Base-by-base conservation (phyloP, 78 protist species). In the Goniomonas avonlea region DNA sequence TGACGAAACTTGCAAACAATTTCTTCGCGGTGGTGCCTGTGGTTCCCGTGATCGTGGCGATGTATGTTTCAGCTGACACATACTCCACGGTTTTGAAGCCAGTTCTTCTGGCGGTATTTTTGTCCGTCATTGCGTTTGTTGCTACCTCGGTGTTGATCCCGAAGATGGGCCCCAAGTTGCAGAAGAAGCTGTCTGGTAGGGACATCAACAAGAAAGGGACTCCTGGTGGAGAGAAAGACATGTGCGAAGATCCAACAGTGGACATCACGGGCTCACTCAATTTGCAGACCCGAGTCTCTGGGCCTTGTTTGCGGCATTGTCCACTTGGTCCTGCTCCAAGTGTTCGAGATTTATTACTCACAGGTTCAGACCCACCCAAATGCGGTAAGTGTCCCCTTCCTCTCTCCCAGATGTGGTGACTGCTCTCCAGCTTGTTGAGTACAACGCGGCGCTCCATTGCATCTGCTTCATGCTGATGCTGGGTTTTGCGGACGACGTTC, bases 401-500 rank as follows among this genome's bases (percentile, higher is more conserved):
- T 11, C 25, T 25, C n/a, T n/a, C n/a, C n/a, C n/a, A n/a, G n/a
- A n/a, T n/a, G n/a, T n/a, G n/a, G n/a, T n/a, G n/a, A n/a, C n/a
- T n/a, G n/a, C n/a, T 8, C 40, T 53, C 9, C 76, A 81, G 88
- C 75, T 88, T 2, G 86, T 77, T 13, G 86, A 80, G 79, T 91
- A 85, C 61, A 86, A 91, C 75, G 94, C 96, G 15, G 94, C 91
- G 18, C 80, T 94, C n/a, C 47, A 88, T n/a, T 73, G 87, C 5
- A 88, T 90, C 76, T 60, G 86, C 43, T 84, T 92, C 71, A 96
- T 90, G 94, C 60, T 89, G 34, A 76, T 96, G 41, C 85, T 95
- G 23, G 99, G 99, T 66, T 97, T 97, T 43, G 94, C 92, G 20
- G 99, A 97, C 78, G 99, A 97, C 40, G 98, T 97, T 21, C 86